phyloP scores from a whole-genome alignment of 768 basidiomycete species.

The Suillus occidentalis region DNA sequence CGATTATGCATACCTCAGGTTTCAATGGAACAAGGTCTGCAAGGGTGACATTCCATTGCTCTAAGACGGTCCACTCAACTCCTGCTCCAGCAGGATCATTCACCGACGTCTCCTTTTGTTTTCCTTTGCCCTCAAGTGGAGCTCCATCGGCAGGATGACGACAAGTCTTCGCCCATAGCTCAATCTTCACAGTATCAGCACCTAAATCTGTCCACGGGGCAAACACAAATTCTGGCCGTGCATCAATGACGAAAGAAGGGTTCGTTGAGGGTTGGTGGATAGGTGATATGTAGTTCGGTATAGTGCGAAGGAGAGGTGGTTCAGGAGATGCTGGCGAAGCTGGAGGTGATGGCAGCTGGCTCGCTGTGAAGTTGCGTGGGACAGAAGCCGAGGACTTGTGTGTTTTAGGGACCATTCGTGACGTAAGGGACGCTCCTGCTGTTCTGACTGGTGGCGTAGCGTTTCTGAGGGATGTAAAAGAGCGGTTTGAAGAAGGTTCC shows the following conservation, averaged over 20 bases:
- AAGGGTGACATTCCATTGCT: conserved; percentile 67
- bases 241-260: conserved; percentile 68
- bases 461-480: conserved; percentile 18
- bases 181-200: conserved; percentile 50
- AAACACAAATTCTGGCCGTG: conserved; percentile 50
- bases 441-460: conserved; percentile 17
- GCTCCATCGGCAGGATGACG: conserved; percentile 11
- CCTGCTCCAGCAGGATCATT: conserved; percentile 22
- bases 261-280: conserved; percentile 84
- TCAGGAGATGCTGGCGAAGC: conserved; percentile 16
- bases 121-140: conserved; percentile 37
- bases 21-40: conserved; percentile 56
- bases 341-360: conserved; percentile 24
- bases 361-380: conserved; percentile 25
- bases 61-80: conserved; percentile 60
- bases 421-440: conserved; percentile 14
- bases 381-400: conserved; percentile 25
- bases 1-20: conserved; percentile 52
- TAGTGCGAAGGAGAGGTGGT: conserved; percentile 16
- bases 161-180: conserved; percentile 54
- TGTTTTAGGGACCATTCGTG: conserved; percentile 17
- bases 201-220: conserved; percentile 54
- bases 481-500: conserved; percentile 14
- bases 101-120: conserved; percentile 40
- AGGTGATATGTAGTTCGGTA: conserved; percentile 74